Evolutionary conservation across 108 stramenopile species (phyloP).

Genomic region (Cyclotella kingstonii): DNA sequence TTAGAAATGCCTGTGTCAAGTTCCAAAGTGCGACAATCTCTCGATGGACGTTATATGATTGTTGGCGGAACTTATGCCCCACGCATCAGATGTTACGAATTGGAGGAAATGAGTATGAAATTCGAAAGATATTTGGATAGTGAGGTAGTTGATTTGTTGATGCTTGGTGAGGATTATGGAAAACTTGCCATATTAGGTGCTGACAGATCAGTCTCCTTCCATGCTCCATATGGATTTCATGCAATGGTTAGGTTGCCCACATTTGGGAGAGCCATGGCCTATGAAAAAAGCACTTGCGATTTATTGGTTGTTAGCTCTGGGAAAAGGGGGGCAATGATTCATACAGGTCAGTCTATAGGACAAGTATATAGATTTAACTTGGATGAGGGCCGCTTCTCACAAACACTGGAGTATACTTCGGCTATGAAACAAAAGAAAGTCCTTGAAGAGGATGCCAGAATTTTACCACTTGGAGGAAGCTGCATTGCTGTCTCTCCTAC

Average conservation of each 20-base stretch:
- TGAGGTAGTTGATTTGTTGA: constrained; percentile 88
- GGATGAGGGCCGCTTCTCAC: constrained; percentile 93
- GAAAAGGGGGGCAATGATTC: constrained; percentile 35
- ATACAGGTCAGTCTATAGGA: constrained; percentile 20
- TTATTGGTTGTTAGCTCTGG: constrained; percentile 85
- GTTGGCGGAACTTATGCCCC: constrained; percentile 96
- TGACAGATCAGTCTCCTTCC: constrained; percentile 94
- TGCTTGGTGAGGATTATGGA: constrained; percentile 91
- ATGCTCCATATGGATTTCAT: constrained; percentile 97
- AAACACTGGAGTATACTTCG: constrained; percentile 71
- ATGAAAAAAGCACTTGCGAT: constrained; percentile 90
- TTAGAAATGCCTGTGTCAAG: constrained; percentile 93
- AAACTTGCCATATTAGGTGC: constrained; percentile 91
- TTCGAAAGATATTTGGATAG: constrained; percentile 95
- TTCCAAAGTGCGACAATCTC: constrained; percentile 72
- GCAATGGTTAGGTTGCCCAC: constrained; percentile 89
- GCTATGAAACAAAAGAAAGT: constrained; percentile 36
- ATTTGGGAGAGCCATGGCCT: constrained; percentile 93
- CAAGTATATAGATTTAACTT: constrained; percentile 93
- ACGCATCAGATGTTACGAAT: constrained; percentile 92
- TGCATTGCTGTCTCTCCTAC: constrained; percentile 72
- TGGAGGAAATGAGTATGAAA: constrained; percentile 95
- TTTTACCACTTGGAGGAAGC: constrained; percentile 51
- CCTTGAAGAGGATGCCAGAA: constrained; percentile 23
- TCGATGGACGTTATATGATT: constrained; percentile 89